Base-by-base conservation (phyloP, 495 filamentous ascomycete species). In the Geoglossum glabrum region DNA sequence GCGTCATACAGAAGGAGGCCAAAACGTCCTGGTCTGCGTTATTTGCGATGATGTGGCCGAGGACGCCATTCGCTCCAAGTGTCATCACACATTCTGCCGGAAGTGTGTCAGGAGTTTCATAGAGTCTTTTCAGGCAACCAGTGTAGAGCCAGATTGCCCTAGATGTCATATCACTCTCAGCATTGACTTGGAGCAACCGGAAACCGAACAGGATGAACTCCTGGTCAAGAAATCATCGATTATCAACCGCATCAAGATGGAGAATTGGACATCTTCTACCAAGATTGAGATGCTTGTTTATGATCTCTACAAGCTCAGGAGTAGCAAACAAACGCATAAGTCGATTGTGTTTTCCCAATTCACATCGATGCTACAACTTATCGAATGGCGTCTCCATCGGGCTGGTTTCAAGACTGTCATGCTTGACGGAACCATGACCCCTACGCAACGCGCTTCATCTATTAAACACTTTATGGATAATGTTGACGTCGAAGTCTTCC, bases 361-460 rank as follows among this genome's bases (percentile, higher is more conserved):
- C 63, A 85, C 81, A 0, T 81, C 77, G 0, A 85, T 85, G 81
- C 66, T 85, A 55, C 81, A 85, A 67, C 71, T 85, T 57, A 85
- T 98, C 34, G 90, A 96, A 70, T 98, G 92, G 92, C 85, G 92
- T 34, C 79, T 98, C 56, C 84, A 86, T 26, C 83, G 90, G 57
- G 92, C 90, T 3, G 92, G 92, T 1, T 95, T 98, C 70, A 94
- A 90, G 31, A 96, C 90, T 0, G 92, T 95, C 61, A 96, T 96
- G 87, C 78, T 96, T 9, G 88, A 96, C 62, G 92, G 92, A 11
- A 87, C 80, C 66, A 98, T 98, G 92, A 87, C 85, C 19, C 92
- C 92, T 6, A 79, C 84, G 4, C 89, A 95, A 69, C 81, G 92
- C 19, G 87, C 94, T 65, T 87, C 83, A 28, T 90, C 86, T 1